Conservation (phyloP, 257 asterid genomes). For the Scutellaria barbata region DNA sequence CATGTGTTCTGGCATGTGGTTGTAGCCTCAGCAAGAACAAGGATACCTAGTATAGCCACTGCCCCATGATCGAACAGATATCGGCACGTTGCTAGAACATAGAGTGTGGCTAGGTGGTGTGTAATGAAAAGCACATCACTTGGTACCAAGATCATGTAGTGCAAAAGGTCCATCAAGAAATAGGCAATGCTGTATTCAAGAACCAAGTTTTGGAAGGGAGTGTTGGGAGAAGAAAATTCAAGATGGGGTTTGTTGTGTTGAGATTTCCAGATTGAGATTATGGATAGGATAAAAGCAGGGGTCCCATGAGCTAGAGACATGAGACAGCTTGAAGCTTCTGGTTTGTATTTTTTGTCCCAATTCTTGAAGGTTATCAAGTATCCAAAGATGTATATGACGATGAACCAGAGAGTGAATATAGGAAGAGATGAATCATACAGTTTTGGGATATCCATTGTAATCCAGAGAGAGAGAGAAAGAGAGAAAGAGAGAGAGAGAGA, state of each 20-base stretch:
- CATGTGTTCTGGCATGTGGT: slow-evolving; percentile 73
- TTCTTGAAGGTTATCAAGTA: slow-evolving; percentile 53
- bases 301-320: slow-evolving; percentile 72
- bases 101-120: slow-evolving; percentile 82
- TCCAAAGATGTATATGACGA: slow-evolving; percentile 48
- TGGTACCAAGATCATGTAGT: slow-evolving; percentile 59
- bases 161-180: slow-evolving; percentile 66
- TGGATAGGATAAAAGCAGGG: slow-evolving; percentile 55
- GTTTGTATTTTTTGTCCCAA: slow-evolving; percentile 53
- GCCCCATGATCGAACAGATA: slow-evolving; percentile 64
- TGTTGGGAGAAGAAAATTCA: slow-evolving; percentile 48
- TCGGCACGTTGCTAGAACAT: slow-evolving; percentile 66
- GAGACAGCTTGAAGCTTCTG: slow-evolving; percentile 73
- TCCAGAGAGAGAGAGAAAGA: slow-evolving; percentile 17
- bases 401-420: slow-evolving; percentile 54
- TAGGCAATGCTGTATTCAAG: slow-evolving; percentile 74
- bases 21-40: slow-evolving; percentile 74
- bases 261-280: slow-evolving; percentile 46
- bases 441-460: slow-evolving; percentile 45
- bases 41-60: slow-evolving; percentile 55
- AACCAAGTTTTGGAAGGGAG: slow-evolving; percentile 52
- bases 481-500: neutral
- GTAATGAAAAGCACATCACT: slow-evolving; percentile 60
- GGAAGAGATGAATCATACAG: slow-evolving; percentile 40
- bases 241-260: slow-evolving; percentile 34